These are phyloP conservation scores for Elymus sibiricus DNA, from an alignment of 176 grass and related monocot genomes.

Conservation along the genomic window DNA sequence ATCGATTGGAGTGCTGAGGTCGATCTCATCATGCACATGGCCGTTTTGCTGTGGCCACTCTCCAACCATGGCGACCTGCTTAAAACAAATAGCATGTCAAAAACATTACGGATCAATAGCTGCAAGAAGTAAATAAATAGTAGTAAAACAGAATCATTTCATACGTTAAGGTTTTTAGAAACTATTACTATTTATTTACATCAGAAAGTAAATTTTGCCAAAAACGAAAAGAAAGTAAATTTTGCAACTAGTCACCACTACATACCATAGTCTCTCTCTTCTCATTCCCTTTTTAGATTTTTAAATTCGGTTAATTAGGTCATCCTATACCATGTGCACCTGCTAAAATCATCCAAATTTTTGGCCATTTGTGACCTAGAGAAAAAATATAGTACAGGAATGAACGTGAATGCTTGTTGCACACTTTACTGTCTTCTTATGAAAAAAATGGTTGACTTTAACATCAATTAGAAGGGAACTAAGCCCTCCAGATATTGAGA, in stretches of 20 bases:
- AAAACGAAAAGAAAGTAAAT: too few species aligned
- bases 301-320: too few species aligned
- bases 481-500: neutral
- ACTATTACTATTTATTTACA: too few species aligned
- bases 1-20: neutral
- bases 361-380: too few species aligned
- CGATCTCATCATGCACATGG: neutral
- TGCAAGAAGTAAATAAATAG: neutral
- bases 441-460: neutral
- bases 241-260: too few species aligned
- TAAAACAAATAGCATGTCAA: neutral
- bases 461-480: neutral
- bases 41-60: neutral
- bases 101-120: neutral
- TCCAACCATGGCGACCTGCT: neutral
- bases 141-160: neutral
- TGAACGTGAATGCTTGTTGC: neutral
- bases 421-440: neutral
- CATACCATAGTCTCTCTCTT: too few species aligned
- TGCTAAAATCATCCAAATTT: too few species aligned
- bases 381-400: too few species aligned
- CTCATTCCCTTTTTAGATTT: too few species aligned
- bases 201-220: too few species aligned
- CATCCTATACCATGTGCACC: too few species aligned
- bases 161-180: too few species aligned